These are phyloP conservation scores for Metschnikowia orientalis DNA, from an alignment of 805 yeast species.

Conservation along the genomic window DNA sequence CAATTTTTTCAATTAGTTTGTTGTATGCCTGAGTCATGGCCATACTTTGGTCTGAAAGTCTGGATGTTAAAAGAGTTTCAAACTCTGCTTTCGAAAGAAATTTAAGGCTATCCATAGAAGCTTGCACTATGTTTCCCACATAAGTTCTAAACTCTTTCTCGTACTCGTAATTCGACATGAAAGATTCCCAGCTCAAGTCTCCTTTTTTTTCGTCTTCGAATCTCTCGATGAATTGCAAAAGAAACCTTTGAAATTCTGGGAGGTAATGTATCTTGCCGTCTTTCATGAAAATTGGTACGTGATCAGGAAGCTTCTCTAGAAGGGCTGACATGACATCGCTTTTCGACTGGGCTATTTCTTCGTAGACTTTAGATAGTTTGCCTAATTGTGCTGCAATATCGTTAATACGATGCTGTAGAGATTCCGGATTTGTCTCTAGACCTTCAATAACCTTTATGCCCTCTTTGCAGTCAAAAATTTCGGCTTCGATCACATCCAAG, in stretches of 20 bases:
- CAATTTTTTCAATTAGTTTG: slow-evolving; percentile 24
- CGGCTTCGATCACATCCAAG: slow-evolving; percentile 11
- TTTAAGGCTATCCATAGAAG: slow-evolving; percentile 9
- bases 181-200: slow-evolving; percentile 21
- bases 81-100: slow-evolving; percentile 21
- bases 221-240: slow-evolving; percentile 31
- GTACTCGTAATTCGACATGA: slow-evolving; percentile 22
- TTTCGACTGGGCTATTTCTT: slow-evolving; percentile 15
- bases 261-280: slow-evolving; percentile 33
- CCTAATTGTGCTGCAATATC: slow-evolving; percentile 17
- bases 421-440: slow-evolving; percentile 11
- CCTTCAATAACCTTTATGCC: slow-evolving; percentile 10
- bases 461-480: slow-evolving; percentile 14
- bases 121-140: slow-evolving; percentile 10
- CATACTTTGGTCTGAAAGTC: slow-evolving; percentile 23
- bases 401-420: slow-evolving; percentile 15
- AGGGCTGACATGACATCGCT: slow-evolving; percentile 19
- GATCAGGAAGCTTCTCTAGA: slow-evolving; percentile 24
- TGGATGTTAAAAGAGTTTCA: slow-evolving; percentile 20
- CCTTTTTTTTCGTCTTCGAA: slow-evolving; percentile 12
- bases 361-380: slow-evolving; percentile 13
- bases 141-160: slow-evolving; percentile 19
- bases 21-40: slow-evolving; percentile 22
- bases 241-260: slow-evolving; percentile 37
- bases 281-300: slow-evolving; percentile 30